Percentiles rank a stretch among this genome's conserved stretches.
Evolutionary conservation across 768 basidiomycete species (phyloP).

Genomic region (Auricularia heimuer): DNA sequence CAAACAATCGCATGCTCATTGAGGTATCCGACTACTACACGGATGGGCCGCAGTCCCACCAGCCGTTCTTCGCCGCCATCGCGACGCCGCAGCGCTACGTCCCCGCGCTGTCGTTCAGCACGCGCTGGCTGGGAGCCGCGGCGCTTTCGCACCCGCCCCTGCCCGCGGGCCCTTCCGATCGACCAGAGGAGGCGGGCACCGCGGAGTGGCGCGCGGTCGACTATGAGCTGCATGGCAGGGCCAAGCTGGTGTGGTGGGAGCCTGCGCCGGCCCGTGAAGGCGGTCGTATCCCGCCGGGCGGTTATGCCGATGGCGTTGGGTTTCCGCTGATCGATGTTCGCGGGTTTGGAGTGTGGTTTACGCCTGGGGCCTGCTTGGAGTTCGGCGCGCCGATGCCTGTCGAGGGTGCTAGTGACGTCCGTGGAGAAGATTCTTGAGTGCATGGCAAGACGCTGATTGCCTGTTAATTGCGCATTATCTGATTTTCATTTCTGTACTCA

Average conservation of each 20-base stretch:
- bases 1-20: not conserved
- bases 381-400: not conserved
- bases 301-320: not conserved
- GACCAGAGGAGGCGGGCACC: not conserved
- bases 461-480: too few species aligned
- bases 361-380: not conserved
- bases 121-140: not conserved
- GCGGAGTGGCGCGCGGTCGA: not conserved
- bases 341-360: not conserved
- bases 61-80: conserved; percentile 8
- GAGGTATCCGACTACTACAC: not conserved
- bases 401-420: not conserved
- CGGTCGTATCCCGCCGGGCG: not conserved
- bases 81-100: conserved; percentile 2
- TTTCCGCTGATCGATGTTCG: not conserved
- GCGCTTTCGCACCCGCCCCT: conserved; percentile 5
- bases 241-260: not conserved
- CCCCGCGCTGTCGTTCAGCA: conserved; percentile 5
- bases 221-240: not conserved
- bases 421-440: too few species aligned
- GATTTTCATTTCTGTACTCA: too few species aligned
- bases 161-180: not conserved
- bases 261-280: not conserved
- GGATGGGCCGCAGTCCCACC: not conserved
- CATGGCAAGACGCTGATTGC: too few species aligned